Evolutionary conservation across 2,329 filamentous ascomycete species (phyloP).

Genomic region (Verticillium albo-atrum): DNA sequence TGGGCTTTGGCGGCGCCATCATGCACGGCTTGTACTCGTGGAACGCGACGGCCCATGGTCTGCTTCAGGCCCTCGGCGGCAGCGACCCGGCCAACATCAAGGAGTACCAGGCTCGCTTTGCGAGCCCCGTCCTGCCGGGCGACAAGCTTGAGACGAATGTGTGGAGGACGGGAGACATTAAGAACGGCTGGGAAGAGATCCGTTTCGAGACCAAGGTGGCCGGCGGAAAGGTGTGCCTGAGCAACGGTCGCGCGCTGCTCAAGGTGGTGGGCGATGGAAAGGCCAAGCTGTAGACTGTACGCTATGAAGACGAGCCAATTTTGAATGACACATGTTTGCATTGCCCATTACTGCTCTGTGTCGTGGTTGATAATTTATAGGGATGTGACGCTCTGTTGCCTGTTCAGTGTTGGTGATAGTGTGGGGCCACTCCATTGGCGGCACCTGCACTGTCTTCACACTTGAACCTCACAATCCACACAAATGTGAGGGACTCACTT

Average conservation of each 20-base stretch:
- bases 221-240: conserved; percentile 79
- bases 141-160: conserved; percentile 78
- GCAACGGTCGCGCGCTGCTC: conserved; percentile 79
- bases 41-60: conserved; percentile 71
- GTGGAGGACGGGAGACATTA: conserved; percentile 65
- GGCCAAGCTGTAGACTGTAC: conserved; percentile 54
- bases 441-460: background rate
- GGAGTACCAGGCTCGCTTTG: conserved; percentile 87
- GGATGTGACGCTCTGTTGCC: background rate
- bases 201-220: conserved; percentile 75
- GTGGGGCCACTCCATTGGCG: background rate
- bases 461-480: background rate
- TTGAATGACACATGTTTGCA: background rate
- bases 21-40: conserved; percentile 87
- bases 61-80: conserved; percentile 69
- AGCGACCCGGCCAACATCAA: conserved; percentile 77
- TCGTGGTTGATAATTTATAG: background rate
- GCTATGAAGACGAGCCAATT: background rate
- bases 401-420: background rate
- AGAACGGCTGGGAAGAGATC: conserved; percentile 72
- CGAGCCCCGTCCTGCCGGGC: conserved; percentile 76
- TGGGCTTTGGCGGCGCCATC: conserved; percentile 87
- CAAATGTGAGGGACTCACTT: background rate
- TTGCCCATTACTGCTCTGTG: background rate
- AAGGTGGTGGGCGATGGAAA: conserved; percentile 53